phyloP scores from a whole-genome alignment of 176 grass and related monocot genomes.

The Triticum turgidum region DNA sequence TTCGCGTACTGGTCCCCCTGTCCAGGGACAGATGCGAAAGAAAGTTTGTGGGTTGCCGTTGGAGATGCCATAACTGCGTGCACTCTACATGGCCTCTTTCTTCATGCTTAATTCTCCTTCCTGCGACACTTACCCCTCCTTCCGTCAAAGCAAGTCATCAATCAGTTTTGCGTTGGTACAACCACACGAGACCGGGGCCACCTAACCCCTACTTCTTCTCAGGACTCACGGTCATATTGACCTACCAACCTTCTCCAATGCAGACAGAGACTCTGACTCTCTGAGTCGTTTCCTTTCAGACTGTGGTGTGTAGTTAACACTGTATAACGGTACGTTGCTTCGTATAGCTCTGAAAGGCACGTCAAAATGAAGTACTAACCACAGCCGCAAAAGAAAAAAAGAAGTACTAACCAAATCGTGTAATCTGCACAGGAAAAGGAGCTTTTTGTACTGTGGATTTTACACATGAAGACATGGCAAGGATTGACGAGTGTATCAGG shows the following conservation, averaged over 20 bases:
- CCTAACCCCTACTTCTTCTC: slow-evolving; percentile 17
- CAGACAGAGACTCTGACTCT: background rate
- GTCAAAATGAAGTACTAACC: background rate
- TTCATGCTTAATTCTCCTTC: slow-evolving; percentile 24
- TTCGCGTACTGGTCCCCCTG: too few species aligned
- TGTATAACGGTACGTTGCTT: background rate
- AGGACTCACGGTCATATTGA: background rate
- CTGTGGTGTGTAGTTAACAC: background rate
- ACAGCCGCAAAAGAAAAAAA: too few species aligned
- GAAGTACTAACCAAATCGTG: background rate
- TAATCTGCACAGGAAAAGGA: background rate
- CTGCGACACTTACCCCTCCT: background rate
- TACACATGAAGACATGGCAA: background rate
- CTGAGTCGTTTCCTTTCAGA: background rate
- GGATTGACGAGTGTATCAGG: background rate
- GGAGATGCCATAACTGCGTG: too few species aligned
- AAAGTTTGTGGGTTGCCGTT: too few species aligned
- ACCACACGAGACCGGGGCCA: background rate
- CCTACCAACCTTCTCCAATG: background rate
- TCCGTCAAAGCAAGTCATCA: slow-evolving; percentile 9
- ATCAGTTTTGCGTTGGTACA: slow-evolving; percentile 22
- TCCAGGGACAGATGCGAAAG: too few species aligned
- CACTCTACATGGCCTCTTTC: background rate
- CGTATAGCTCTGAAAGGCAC: too few species aligned
- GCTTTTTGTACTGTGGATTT: background rate